A percentile compares a stretch with the other conserved stretches of the same genome.
Evolutionary conservation across 192 early-diverging fungal species (phyloP).

Genomic region (Podila horticola): DNA sequence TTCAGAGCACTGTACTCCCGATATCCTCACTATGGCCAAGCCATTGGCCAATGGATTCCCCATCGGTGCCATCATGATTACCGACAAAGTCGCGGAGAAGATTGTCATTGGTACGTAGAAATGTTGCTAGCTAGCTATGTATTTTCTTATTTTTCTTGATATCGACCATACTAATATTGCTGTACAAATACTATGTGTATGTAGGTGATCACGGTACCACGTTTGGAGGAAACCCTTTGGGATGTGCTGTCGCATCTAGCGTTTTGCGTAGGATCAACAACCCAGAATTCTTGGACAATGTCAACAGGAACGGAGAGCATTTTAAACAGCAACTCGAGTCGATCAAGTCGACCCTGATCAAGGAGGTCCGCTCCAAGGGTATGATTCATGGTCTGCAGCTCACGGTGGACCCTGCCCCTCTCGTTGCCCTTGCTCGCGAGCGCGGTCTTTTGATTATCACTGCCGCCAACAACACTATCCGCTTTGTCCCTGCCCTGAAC

Average conservation of each 20-base stretch:
- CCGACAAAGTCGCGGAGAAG: slow-evolving; percentile 78
- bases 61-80: slow-evolving; percentile 91
- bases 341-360: slow-evolving; percentile 66
- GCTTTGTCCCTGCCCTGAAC: slow-evolving; percentile 92
- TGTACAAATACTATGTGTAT: not conserved
- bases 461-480: slow-evolving; percentile 89
- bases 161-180: too few relatives aligned
- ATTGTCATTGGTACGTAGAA: slow-evolving; percentile 72
- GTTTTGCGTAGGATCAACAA: slow-evolving; percentile 78
- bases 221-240: slow-evolving; percentile 96
- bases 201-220: slow-evolving; percentile 97
- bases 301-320: slow-evolving; percentile 71
- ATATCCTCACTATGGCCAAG: slow-evolving; percentile 96
- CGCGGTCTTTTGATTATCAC: slow-evolving; percentile 89
- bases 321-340: slow-evolving; percentile 63
- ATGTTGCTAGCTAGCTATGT: not conserved
- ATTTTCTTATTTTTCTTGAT: not conserved
- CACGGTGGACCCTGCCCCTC: slow-evolving; percentile 67
- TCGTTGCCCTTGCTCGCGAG: slow-evolving; percentile 82
- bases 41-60: slow-evolving; percentile 97
- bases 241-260: slow-evolving; percentile 82
- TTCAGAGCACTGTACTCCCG: slow-evolving; percentile 75
- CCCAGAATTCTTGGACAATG: slow-evolving; percentile 78
- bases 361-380: slow-evolving; percentile 86
- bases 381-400: slow-evolving; percentile 91